Evolutionary conservation across 2,329 filamentous ascomycete species (phyloP).

Genomic region (Ophiostoma triangulosporum): DNA sequence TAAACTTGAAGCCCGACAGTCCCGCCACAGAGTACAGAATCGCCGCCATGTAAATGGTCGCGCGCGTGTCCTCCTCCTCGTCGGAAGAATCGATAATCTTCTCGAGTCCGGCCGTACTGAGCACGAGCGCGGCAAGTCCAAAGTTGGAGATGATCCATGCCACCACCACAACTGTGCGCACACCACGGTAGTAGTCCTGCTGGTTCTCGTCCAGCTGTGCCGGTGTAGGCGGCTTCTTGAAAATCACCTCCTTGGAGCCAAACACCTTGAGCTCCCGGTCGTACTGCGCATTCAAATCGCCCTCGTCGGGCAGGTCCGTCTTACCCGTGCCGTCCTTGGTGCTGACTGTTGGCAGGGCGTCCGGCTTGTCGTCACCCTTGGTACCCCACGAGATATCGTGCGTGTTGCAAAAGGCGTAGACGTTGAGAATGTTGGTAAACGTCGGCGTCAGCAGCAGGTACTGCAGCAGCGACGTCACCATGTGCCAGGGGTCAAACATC

Average conservation of each 20-base stretch:
- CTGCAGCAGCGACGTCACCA: conserved; percentile 91
- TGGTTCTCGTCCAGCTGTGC: conserved; percentile 61
- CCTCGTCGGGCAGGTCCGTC: conserved; percentile 89
- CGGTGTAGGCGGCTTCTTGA: conserved; percentile 46
- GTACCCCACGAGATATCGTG: conserved; percentile 98
- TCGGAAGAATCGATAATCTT: conserved; percentile 39
- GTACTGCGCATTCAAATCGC: conserved; percentile 90
- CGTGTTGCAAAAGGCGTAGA: conserved; percentile 74
- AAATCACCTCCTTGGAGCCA: conserved; percentile 56
- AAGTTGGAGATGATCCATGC: conserved; percentile 97
- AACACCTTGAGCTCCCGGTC: conserved; percentile 71
- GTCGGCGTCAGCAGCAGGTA: conserved; percentile 91
- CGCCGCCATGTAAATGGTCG: conserved; percentile 73
- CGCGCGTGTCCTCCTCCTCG: conserved; percentile 34
- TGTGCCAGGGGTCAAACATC: conserved; percentile 98
- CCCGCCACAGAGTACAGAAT: conserved; percentile 82
- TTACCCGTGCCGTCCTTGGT: conserved; percentile 83
- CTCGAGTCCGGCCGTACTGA: conserved; percentile 74
- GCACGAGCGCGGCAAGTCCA: conserved; percentile 69
- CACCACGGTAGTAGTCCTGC: conserved; percentile 97
- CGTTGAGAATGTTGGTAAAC: conserved; percentile 97
- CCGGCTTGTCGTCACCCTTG: conserved; percentile 92
- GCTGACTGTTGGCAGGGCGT: conserved; percentile 76
- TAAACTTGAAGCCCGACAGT: conserved; percentile 72
- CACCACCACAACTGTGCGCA: conserved; percentile 80